Evolutionary conservation across 2,329 filamentous ascomycete species (phyloP).

Genomic region (Epichloe elymi): DNA sequence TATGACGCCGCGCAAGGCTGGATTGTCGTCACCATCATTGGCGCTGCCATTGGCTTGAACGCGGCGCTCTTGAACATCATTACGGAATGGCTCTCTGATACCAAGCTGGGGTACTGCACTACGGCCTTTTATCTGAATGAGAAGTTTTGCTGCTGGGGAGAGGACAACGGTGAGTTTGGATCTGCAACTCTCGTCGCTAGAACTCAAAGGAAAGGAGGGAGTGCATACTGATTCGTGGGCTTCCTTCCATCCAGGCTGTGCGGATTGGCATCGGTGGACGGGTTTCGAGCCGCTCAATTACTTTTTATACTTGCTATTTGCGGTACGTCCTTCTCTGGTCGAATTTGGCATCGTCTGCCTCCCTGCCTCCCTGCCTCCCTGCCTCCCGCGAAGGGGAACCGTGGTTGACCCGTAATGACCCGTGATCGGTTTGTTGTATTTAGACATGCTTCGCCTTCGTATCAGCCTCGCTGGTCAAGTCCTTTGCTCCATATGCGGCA

Average conservation of each 20-base stretch:
- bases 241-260: constrained; percentile 44
- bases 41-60: constrained; percentile 84
- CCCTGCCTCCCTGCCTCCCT: background rate
- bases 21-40: constrained; percentile 92
- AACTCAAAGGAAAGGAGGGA: background rate
- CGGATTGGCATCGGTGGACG: constrained; percentile 84
- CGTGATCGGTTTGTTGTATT: background rate
- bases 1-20: constrained; percentile 96
- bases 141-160: constrained; percentile 95
- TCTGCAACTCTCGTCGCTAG: background rate
- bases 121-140: constrained; percentile 97
- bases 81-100: constrained; percentile 91
- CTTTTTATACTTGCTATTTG: constrained; percentile 74
- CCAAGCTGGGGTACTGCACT: constrained; percentile 90
- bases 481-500: constrained; percentile 88
- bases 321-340: constrained; percentile 34
- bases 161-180: constrained; percentile 55
- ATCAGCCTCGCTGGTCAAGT: constrained; percentile 73
- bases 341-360: background rate
- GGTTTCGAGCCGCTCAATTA: constrained; percentile 70
- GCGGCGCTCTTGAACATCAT: constrained; percentile 89
- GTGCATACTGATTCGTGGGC: background rate
- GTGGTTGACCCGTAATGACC: background rate
- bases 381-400: background rate
- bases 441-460: constrained; percentile 69